Conservation (phyloP, 192 early-diverging fungal genomes). For the Lobulomyces angularis region DNA sequence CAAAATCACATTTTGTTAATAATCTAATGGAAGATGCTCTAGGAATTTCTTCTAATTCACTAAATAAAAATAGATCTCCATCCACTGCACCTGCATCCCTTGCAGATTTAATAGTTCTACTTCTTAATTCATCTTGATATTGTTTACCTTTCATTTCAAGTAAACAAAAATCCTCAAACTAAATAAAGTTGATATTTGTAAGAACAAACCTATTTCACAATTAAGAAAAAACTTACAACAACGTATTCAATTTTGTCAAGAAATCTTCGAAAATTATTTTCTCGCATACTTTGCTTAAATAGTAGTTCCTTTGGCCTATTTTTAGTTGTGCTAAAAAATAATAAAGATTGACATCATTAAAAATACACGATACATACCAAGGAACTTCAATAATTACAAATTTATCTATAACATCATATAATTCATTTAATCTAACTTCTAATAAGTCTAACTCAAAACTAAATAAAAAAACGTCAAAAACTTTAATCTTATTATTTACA, state of each 20-base stretch:
- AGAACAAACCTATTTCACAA: too few relatives aligned
- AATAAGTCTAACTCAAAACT: slow-evolving; percentile 3
- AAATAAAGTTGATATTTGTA: too few relatives aligned
- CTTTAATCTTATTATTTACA: not conserved
- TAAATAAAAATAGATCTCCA: not conserved
- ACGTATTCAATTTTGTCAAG: not conserved
- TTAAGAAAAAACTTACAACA: not conserved
- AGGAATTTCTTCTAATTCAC: slow-evolving; percentile 2
- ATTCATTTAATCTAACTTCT: slow-evolving; percentile 2
- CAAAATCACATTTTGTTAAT: slow-evolving; percentile 2
- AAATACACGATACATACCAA: not conserved
- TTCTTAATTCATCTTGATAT: slow-evolving; percentile 1
- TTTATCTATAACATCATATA: slow-evolving; percentile 4
- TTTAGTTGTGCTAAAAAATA: not conserved
- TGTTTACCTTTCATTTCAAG: slow-evolving; percentile 1
- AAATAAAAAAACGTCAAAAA: slow-evolving; percentile 2
- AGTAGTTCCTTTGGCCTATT: not conserved
- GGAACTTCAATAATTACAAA: slow-evolving; percentile 1
- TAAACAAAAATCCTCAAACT: too few relatives aligned
- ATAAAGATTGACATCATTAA: not conserved
- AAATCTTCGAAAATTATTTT: too few relatives aligned
- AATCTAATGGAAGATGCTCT: not conserved
- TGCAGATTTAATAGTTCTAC: slow-evolving; percentile 1
- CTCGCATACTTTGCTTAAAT: not conserved
- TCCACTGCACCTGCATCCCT: not conserved